A percentile compares a stretch with the other conserved stretches of the same genome.
Conservation (phyloP, 192 early-diverging fungal species). For the Coemansia sp. region DNA sequence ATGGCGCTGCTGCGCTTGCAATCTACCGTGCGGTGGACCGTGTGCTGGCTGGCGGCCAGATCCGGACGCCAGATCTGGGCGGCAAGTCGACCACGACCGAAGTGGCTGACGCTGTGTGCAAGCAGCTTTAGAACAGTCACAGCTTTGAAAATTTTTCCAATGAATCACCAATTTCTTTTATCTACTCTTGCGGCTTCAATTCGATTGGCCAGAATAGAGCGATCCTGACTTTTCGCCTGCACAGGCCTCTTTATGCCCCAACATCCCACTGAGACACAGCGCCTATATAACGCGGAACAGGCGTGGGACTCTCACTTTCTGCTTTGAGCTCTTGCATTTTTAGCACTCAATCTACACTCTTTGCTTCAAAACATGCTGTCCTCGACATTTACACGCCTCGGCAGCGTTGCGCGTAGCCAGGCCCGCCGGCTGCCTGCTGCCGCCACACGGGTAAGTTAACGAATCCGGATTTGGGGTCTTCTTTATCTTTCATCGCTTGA, state of each 20-base stretch:
- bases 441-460: slow-evolving; percentile 37
- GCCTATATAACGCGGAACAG: neutral
- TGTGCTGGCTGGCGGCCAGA: slow-evolving; percentile 65
- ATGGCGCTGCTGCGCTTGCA: slow-evolving; percentile 65
- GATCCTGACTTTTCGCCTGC: slow-evolving; percentile 6
- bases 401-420: slow-evolving; percentile 34
- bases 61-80: slow-evolving; percentile 85
- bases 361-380: slow-evolving; percentile 28
- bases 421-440: slow-evolving; percentile 18
- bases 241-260: slow-evolving; percentile 6
- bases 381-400: slow-evolving; percentile 27
- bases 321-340: neutral
- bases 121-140: slow-evolving; percentile 55
- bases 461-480: slow-evolving; percentile 2
- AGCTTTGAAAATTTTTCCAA: neutral
- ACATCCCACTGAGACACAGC: slow-evolving; percentile 1
- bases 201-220: slow-evolving; percentile 9
- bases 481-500: slow-evolving; percentile 1
- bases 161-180: slow-evolving; percentile 12
- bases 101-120: slow-evolving; percentile 82
- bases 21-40: slow-evolving; percentile 87
- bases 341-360: neutral
- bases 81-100: slow-evolving; percentile 79
- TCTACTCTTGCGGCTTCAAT: slow-evolving; percentile 5
- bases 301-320: neutral